phyloP scores from a whole-genome alignment of 495 filamentous ascomycete species.

The Aspergillus wentii region DNA sequence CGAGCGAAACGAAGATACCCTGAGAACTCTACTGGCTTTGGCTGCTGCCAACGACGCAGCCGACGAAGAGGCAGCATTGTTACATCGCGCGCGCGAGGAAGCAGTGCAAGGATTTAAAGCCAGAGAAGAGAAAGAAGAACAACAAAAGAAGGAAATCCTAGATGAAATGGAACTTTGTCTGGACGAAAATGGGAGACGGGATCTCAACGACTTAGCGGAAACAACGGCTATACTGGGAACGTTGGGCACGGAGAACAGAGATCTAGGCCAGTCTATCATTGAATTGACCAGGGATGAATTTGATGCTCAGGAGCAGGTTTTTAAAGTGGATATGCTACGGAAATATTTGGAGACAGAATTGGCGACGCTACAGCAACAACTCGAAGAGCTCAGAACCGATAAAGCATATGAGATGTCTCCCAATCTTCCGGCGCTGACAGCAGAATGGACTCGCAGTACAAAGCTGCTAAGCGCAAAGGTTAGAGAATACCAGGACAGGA shows the following conservation, averaged over 20 bases:
- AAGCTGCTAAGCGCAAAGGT: slow-evolving; percentile 56
- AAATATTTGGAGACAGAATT: slow-evolving; percentile 40
- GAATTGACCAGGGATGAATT: slow-evolving; percentile 41
- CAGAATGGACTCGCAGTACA: slow-evolving; percentile 57
- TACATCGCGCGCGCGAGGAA: slow-evolving; percentile 41
- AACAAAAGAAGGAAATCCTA: slow-evolving; percentile 30
- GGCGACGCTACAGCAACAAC: slow-evolving; percentile 24
- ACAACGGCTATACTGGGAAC: slow-evolving; percentile 28
- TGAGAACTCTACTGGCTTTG: slow-evolving; percentile 70
- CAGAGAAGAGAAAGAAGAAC: slow-evolving; percentile 25
- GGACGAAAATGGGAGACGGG: slow-evolving; percentile 26
- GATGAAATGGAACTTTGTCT: slow-evolving; percentile 37
- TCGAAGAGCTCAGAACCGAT: slow-evolving; percentile 36
- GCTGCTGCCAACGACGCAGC: slow-evolving; percentile 74
- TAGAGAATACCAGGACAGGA: slow-evolving; percentile 50
- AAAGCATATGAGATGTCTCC: slow-evolving; percentile 44
- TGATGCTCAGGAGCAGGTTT: slow-evolving; percentile 32
- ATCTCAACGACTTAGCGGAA: slow-evolving; percentile 38
- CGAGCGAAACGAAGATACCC: slow-evolving; percentile 80
- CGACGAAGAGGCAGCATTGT: slow-evolving; percentile 64
- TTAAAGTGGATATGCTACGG: slow-evolving; percentile 55
- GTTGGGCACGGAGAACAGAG: slow-evolving; percentile 25
- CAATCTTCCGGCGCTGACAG: slow-evolving; percentile 52
- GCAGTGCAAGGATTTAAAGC: slow-evolving; percentile 29
- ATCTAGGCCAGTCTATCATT: slow-evolving; percentile 36